Evolutionary conservation across 2,329 filamentous ascomycete genomes (phyloP).

Genomic region (Tolypocladium capitatum): DNA sequence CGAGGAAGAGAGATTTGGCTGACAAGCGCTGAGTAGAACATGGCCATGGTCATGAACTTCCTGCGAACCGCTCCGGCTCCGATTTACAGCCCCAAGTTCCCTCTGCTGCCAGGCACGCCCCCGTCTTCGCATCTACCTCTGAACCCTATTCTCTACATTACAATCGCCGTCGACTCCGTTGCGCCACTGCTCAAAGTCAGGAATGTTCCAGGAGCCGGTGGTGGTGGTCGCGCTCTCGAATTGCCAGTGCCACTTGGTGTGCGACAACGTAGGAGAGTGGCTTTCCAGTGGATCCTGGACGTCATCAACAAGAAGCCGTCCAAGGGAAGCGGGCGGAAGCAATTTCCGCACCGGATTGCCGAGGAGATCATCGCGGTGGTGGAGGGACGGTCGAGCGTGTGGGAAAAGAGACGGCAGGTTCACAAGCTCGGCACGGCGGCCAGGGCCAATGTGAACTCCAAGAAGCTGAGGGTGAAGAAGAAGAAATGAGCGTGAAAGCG

Average conservation of each 20-base stretch:
- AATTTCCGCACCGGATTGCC: constrained; percentile 66
- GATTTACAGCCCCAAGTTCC: constrained; percentile 54
- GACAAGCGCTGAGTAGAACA: constrained; percentile 44
- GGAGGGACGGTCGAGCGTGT: constrained; percentile 71
- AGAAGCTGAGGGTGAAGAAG: constrained; percentile 22
- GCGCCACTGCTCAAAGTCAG: constrained; percentile 76
- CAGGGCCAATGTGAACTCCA: constrained; percentile 54
- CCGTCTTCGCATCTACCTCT: constrained; percentile 70
- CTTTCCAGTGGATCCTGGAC: constrained; percentile 82
- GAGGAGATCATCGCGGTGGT: constrained; percentile 79
- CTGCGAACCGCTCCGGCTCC: constrained; percentile 78
- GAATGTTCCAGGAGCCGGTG: constrained; percentile 61
- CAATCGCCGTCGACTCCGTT: constrained; percentile 81
- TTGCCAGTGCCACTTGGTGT: constrained; percentile 65
- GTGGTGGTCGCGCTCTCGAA: constrained; percentile 74
- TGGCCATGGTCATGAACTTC: constrained; percentile 68
- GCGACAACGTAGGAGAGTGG: constrained; percentile 63
- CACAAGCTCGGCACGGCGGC: constrained; percentile 73
- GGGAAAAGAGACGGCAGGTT: constrained; percentile 65
- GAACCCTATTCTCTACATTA: constrained; percentile 81
- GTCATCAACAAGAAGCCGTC: constrained; percentile 67
- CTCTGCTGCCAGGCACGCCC: constrained; percentile 63
- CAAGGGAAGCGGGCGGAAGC: constrained; percentile 54
- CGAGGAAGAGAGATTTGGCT: neutral
- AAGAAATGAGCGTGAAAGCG: constrained; percentile 13